Conservation (phyloP, 805 yeast species). For the Yamadazyma scolyti region DNA sequence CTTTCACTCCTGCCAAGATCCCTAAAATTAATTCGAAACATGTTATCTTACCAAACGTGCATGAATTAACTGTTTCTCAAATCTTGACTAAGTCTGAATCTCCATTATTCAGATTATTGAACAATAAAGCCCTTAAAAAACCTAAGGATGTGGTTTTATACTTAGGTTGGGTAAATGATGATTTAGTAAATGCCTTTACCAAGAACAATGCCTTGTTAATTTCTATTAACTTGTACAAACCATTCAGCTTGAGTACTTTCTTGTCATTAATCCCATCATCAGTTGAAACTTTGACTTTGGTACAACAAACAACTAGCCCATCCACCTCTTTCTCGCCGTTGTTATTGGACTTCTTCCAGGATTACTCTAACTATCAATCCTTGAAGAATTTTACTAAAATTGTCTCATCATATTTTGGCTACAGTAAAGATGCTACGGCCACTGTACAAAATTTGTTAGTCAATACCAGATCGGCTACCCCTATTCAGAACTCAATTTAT, state of each 20-base stretch:
- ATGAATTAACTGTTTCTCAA: slow-evolving; percentile 16
- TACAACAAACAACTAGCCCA: slow-evolving; percentile 51
- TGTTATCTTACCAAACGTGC: slow-evolving; percentile 6
- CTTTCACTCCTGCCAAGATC: slow-evolving; percentile 13
- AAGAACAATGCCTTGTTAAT: slow-evolving; percentile 45
- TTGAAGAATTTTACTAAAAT: slow-evolving; percentile 47
- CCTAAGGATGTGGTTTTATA: slow-evolving; percentile 55
- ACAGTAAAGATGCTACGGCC: slow-evolving; percentile 42
- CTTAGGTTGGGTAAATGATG: slow-evolving; percentile 55
- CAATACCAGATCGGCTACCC: slow-evolving; percentile 50
- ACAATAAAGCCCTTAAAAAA: slow-evolving; percentile 16
- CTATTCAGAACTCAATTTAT: slow-evolving; percentile 59
- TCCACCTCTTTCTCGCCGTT: slow-evolving; percentile 57
- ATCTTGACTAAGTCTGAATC: slow-evolving; percentile 20
- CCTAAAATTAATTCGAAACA: slow-evolving; percentile 1
- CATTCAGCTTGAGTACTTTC: slow-evolving; percentile 58
- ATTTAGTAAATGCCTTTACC: slow-evolving; percentile 37
- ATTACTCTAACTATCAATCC: slow-evolving; percentile 44
- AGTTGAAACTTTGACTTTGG: slow-evolving; percentile 53
- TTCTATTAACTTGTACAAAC: slow-evolving; percentile 65
- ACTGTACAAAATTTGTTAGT: slow-evolving; percentile 34
- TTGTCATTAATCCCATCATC: slow-evolving; percentile 50
- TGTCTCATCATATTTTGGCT: slow-evolving; percentile 54
- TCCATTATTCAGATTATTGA: slow-evolving; percentile 27
- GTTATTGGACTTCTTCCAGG: slow-evolving; percentile 70